Base-by-base conservation (phyloP, 1,284 basidiomycete genomes). In the Cutaneotrichosporon curvatum region DNA sequence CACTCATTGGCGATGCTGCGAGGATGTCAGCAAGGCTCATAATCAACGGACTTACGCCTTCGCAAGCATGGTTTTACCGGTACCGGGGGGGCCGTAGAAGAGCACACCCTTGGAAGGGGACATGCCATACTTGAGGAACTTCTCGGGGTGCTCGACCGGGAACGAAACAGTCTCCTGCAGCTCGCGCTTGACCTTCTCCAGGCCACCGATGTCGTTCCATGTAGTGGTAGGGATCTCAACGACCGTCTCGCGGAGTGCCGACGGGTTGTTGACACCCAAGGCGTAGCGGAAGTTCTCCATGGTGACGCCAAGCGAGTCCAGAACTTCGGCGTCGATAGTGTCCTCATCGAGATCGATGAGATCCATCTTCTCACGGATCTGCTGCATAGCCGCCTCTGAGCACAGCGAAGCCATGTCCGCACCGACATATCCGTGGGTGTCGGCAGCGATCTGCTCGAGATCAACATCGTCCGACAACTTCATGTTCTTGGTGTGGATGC, bases 81-180 rank as follows among this genome's bases (percentile, higher is more conserved):
- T 96, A 30, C 91, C 91, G 4, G 91, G 91, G 9, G 91, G 91
- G 0, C 91, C 90, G 65, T 94, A 94, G 2, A 95, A 77, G 10
- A 95, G 75, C 40, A 97, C 92, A 81, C 92, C 95, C 78, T 97
- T 97, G 33, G 90, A 95, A 4, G 95, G 94, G 33, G 90, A 90
- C 88, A 98, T 95, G 58, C 95, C 95, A 65, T 98, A 98, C 78
- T 98, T 98, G 84, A 97, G 80, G 88, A 98, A 98, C 78, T 97
- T 97, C 72, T 98, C 95, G 55, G 95, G 95, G 70, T 98, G 95
- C 75, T 98, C 95, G 72, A 98, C 94, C 45, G 95, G 95, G 78
- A 97, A 98, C 67, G 96, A 92, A 1, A 99, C 94, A 10, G 95
- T 98, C 76, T 98, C 95, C 72, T 98, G 95, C 39, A 99, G 78